Evolutionary conservation across 2,329 filamentous ascomycete species (phyloP).

Genomic region (Pyrenophora seminiperda): DNA sequence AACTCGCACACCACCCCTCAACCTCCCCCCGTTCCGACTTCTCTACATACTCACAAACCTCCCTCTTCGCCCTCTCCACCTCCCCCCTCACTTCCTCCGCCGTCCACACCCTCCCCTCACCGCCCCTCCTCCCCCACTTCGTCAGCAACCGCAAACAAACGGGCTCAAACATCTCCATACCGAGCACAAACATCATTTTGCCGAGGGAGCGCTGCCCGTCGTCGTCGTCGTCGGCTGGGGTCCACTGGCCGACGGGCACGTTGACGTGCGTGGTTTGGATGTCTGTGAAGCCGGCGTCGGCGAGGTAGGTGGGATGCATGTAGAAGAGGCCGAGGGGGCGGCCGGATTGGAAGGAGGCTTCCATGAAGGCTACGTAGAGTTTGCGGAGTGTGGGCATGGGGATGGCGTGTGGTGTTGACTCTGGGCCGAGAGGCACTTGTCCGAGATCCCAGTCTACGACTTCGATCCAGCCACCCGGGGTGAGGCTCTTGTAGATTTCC

Average conservation of each 20-base stretch:
- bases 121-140: constrained; percentile 37
- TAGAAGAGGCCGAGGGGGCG: constrained; percentile 52
- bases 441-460: constrained; percentile 50
- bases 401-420: neutral
- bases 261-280: constrained; percentile 49
- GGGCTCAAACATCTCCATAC: constrained; percentile 43
- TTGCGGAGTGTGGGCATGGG: constrained; percentile 34
- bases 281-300: constrained; percentile 53
- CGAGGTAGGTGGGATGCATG: constrained; percentile 48
- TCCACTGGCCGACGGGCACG: constrained; percentile 44
- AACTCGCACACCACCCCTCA: constrained; percentile 43
- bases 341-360: constrained; percentile 49
- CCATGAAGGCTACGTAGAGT: constrained; percentile 37
- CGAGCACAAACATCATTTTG: constrained; percentile 42
- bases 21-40: constrained; percentile 31
- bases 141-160: constrained; percentile 37
- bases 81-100: constrained; percentile 31
- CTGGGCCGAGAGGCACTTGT: constrained; percentile 19
- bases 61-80: constrained; percentile 31
- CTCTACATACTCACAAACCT: constrained; percentile 36
- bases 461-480: constrained; percentile 55
- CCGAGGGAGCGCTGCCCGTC: constrained; percentile 41
- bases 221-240: constrained; percentile 38
- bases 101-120: constrained; percentile 36
- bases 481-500: constrained; percentile 53